phyloP scores from a whole-genome alignment of 2,329 filamentous ascomycete species.

The Verruconis gallopava region DNA sequence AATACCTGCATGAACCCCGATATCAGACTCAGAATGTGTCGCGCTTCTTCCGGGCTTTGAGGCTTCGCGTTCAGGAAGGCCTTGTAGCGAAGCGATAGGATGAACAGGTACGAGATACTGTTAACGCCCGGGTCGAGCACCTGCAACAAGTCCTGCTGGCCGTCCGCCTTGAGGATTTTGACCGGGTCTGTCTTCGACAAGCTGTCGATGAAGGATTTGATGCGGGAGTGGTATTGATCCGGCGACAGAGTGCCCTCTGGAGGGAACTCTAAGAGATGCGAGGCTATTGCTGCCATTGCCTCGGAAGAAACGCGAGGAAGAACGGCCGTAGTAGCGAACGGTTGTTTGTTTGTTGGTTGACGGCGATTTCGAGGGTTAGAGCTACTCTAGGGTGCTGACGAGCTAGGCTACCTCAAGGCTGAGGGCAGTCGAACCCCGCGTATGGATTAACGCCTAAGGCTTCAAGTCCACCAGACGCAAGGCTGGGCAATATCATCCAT shows the following conservation, averaged over 20 bases:
- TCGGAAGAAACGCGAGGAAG: too few relatives aligned
- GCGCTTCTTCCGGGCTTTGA: conserved; percentile 23
- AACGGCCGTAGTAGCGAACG: too few relatives aligned
- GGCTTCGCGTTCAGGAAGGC: conserved; percentile 21
- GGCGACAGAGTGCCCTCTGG: conserved; percentile 3
- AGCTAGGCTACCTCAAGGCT: too few relatives aligned
- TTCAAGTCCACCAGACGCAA: too few relatives aligned
- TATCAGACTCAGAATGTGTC: conserved; percentile 38
- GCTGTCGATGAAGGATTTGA: conserved; percentile 1
- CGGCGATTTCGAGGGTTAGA: too few relatives aligned
- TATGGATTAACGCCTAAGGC: too few relatives aligned
- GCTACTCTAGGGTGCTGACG: too few relatives aligned
- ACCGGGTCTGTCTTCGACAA: neutral
- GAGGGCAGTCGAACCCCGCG: too few relatives aligned
- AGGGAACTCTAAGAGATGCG: conserved; percentile 9
- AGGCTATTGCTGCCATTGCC: conserved; percentile 8
- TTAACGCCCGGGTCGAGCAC: conserved; percentile 44
- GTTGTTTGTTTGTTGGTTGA: too few relatives aligned
- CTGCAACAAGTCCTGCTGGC: conserved; percentile 7
- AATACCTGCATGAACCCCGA: conserved; percentile 35
- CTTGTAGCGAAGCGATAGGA: conserved; percentile 38
- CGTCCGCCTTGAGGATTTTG: conserved; percentile 2
- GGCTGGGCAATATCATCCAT: too few relatives aligned
- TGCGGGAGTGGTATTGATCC: conserved; percentile 7
- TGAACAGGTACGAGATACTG: conserved; percentile 45